Evolutionary conservation across 768 basidiomycete genomes (phyloP), one percentile per base, ranked within the genome.

Genomic region (Mycena rebaudengoi): DNA sequence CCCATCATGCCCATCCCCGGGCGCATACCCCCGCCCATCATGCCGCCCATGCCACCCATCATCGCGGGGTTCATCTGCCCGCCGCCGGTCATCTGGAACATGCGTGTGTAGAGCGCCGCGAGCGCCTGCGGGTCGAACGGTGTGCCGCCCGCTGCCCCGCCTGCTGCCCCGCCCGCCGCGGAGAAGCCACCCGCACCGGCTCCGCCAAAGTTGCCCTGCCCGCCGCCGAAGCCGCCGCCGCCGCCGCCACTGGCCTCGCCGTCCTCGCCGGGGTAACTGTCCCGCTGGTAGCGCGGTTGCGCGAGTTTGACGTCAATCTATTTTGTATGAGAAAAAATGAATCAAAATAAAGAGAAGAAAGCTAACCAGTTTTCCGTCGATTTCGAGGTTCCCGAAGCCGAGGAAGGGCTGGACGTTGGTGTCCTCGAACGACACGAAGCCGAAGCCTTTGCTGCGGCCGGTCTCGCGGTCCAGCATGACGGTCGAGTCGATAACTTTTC

Each of bases 381-480:
- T 93, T 70, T 95, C 91, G 23, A 98, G 82, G 70, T 94, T 93
- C 7, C 94, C 93, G 52, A 92, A 91, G 1, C 90, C 92, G 48
- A 99, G 88, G 74, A 96, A 92, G 35, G 91, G 90, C 64, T 95
- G 91, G 21, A 96, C 94, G 68, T 91, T 88, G n/a, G 90, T 91
- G 64, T 94, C 91, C 73, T 96, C 92, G 72, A 98, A 97, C 0
- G 95, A 97, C 12, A 99, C 94, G 73, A 99, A 99, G 0, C 96
- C 98, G 68, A 99, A 99, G 13, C 98, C 98, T 76, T 99, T 98
- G 79, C 94, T 96, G 49, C 95, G 80, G 25, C 93, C 92, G 4
- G 95, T 96, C 76, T 98, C 96, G 43, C 95, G 91, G 78, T 99
- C 98, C 69, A 98, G 85, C 98, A 99, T 99, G 69, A 99, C 95